Conservation (phyloP, 371 early-diverging fungal species). For the Mortierella sp. region DNA sequence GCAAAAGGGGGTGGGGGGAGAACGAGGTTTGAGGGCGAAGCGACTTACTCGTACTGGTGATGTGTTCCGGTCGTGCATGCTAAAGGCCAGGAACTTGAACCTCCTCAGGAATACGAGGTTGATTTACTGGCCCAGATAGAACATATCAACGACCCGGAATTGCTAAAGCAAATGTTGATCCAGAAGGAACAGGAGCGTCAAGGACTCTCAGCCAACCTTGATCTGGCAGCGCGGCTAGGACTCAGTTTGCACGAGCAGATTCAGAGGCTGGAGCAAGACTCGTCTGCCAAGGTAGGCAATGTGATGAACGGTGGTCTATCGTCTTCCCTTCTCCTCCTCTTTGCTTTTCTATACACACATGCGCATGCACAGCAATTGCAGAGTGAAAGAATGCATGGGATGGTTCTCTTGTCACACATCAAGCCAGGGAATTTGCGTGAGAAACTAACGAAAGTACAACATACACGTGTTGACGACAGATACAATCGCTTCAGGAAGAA, state of each 20-base stretch:
- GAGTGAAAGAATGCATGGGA: too few species aligned
- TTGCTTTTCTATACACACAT: too few species aligned
- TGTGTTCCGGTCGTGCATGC: too few species aligned
- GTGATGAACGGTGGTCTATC: too few species aligned
- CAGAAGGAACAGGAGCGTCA: conserved; percentile 74
- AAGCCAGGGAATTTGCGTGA: too few species aligned
- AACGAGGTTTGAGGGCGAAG: too few species aligned
- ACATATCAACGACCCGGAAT: conserved; percentile 60
- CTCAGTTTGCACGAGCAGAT: conserved; percentile 72
- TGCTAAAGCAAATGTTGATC: conserved; percentile 62
- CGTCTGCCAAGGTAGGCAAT: conserved; percentile 35
- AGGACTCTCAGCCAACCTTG: conserved; percentile 68
- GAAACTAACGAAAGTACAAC: neutral
- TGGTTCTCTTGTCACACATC: too few species aligned
- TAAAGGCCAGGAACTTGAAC: conserved; percentile 22
- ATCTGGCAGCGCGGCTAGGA: conserved; percentile 74
- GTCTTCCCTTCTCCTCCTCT: neutral
- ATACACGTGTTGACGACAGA: conserved; percentile 38
- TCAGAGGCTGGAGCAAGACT: conserved; percentile 65
- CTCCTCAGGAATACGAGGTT: conserved; percentile 27
- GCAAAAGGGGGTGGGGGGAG: too few species aligned
- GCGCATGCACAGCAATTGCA: too few species aligned
- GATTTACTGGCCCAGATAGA: conserved; percentile 37
- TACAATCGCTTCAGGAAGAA: conserved; percentile 67
- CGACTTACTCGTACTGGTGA: too few species aligned